Evolutionary conservation across 768 basidiomycete species (phyloP).

Genomic region (Agaricus sinodeliciosus): DNA sequence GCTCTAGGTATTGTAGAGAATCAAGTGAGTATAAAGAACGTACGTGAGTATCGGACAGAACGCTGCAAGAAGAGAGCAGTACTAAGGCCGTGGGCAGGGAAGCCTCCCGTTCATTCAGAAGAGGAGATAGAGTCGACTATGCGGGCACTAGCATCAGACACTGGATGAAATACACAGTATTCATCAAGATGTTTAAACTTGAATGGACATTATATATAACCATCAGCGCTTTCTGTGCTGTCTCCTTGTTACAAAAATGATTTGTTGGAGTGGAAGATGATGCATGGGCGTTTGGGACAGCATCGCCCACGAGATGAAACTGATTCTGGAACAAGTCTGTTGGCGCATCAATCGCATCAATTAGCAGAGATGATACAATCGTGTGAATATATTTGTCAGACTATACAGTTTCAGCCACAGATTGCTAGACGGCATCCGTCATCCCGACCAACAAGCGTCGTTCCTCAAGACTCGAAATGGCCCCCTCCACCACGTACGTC

Average conservation of each 20-base stretch:
- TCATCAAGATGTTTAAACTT: slow-evolving; percentile 7
- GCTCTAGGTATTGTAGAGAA: no score
- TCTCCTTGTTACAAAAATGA: not conserved
- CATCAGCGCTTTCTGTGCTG: not conserved
- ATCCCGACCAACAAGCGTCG: slow-evolving; percentile 25
- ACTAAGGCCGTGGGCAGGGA: no score
- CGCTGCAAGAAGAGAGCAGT: no score
- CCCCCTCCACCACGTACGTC: slow-evolving; percentile 52
- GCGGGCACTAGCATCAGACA: slow-evolving; percentile 1
- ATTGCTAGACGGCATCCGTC: slow-evolving; percentile 17
- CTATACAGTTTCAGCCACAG: slow-evolving; percentile 41
- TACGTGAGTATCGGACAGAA: no score
- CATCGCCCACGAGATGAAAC: not conserved
- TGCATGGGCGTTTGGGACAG: not conserved
- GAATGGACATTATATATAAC: slow-evolving; percentile 3
- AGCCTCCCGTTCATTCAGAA: not conserved
- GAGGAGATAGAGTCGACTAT: not conserved
- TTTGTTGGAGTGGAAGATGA: not conserved
- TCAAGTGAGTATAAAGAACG: no score
- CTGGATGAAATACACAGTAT: not conserved
- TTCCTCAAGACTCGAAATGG: slow-evolving; percentile 48
- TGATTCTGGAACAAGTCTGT: not conserved
- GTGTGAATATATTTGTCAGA: slow-evolving; percentile 31
- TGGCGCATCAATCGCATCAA: not conserved
- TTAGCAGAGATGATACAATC: not conserved